Percentiles rank a stretch among this genome's conserved stretches.
These are phyloP conservation scores for Neocallimastix lanati DNA, from an alignment of 192 early-diverging fungal genomes.

Conservation along the genomic window DNA sequence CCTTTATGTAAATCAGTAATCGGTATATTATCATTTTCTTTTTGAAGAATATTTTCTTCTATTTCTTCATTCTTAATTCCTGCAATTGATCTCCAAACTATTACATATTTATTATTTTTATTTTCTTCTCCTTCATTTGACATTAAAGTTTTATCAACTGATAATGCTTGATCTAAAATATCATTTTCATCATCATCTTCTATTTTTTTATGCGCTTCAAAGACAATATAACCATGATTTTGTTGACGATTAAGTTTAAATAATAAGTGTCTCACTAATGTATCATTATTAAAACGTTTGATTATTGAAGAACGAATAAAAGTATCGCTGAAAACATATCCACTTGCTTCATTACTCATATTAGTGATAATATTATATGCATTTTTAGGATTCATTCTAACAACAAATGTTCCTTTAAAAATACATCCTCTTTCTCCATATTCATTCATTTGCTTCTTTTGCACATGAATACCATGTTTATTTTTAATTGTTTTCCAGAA, in stretches of 20 bases:
- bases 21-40: neutral
- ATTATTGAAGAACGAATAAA: neutral
- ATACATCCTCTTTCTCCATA: neutral
- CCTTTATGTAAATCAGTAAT: neutral
- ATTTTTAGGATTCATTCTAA: neutral
- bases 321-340: neutral
- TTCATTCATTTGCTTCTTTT: neutral
- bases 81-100: neutral
- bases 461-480: neutral
- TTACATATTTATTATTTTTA: neutral
- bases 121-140: neutral
- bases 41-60: neutral
- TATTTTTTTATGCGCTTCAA: neutral
- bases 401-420: neutral
- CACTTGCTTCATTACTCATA: neutral
- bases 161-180: neutral
- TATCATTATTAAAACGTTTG: neutral
- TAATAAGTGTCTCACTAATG: neutral
- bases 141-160: neutral
- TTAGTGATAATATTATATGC: neutral
- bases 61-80: neutral
- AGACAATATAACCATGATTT: neutral
- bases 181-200: neutral
- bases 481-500: neutral
- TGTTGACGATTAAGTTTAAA: neutral